Base-by-base conservation (phyloP, 192 early-diverging fungal genomes). In the Mortierella claussenii region DNA sequence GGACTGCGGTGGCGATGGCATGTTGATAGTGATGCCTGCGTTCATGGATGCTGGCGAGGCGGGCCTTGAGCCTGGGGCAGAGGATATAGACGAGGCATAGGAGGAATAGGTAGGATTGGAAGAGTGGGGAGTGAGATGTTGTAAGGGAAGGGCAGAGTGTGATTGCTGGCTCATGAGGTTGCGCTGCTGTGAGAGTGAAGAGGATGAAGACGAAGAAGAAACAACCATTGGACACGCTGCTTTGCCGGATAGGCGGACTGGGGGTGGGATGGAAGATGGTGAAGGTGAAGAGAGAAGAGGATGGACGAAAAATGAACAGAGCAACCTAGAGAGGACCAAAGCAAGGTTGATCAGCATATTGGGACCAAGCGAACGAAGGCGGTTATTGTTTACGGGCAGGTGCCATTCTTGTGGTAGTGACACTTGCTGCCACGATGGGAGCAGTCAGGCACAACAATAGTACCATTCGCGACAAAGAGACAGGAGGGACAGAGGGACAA, bases 51-150 rank as follows among this genome's bases (percentile, higher is more conserved):
- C 60, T 24, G 71, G 71, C 21, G 71, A 75, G 27, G 63, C 42
- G 0, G 71, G 71, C 17, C 71, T 17, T 52, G 71, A 75, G 13
- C 71, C 71, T 18, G 71, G 71, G 0, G 60, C 59, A 26, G 71
- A 75, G 20, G 71, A 59, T 65, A 75, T 75, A 2, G 71, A 75
- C 42, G 71, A 75, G 55, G 63, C 71, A 66, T 75, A 75, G 30
- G 70, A 74, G 44, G 71, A 55, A 32, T 59, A 75, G 30, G 60
- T 31, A 15, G 62, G 51, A 31, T 44, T 63, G 47, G 67, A 57
- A 5, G 65, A 69, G 42, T 69, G 67, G 4, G 71, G 71, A 24
- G 34, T 42, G 32, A 75, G 63, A 36, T 66, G 71, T n/a, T 75
- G 55, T 27, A 63, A 33, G 18, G 71, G 60, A 27, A 66, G 45